Evolutionary conservation across 495 filamentous ascomycete genomes (phyloP).

Genomic region (Xylaria bambusicola): DNA sequence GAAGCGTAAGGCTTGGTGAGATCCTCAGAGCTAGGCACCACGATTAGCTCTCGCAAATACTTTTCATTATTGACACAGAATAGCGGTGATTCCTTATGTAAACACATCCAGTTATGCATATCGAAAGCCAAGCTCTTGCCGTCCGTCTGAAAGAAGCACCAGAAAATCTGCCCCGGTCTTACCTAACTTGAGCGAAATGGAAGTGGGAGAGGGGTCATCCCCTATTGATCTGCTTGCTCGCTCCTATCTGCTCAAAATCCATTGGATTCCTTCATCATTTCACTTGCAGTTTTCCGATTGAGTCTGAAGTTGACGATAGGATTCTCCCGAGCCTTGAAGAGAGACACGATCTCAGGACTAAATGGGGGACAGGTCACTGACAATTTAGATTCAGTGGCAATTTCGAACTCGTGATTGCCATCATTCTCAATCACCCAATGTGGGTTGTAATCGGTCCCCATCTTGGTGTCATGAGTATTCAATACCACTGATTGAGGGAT

Average conservation of each 20-base stretch:
- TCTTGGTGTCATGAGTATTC: neutral
- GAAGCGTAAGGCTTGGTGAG: no score
- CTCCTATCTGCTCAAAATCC: neutral
- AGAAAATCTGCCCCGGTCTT: no score
- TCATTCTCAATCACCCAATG: neutral
- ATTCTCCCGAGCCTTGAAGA: conserved; percentile 3
- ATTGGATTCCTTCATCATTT: conserved; percentile 14
- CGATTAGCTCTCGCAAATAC: no score
- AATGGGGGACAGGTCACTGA: conserved; percentile 1
- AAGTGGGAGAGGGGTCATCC: no score
- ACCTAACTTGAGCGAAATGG: no score
- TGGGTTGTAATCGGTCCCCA: neutral
- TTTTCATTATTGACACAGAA: no score
- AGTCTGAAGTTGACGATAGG: conserved; percentile 4
- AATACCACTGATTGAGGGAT: neutral
- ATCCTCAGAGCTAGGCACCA: no score
- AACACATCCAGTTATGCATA: no score
- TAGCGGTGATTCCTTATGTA: no score
- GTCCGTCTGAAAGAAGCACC: no score
- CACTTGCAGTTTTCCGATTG: conserved; percentile 10
- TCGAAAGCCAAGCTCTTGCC: no score
- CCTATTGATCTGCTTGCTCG: no score
- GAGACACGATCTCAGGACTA: conserved; percentile 8
- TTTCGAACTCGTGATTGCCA: neutral
- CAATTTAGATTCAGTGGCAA: neutral